Evolutionary conservation across 768 basidiomycete genomes (phyloP), one percentile per base, ranked within the genome.

Genomic region (Calocybe indica): DNA sequence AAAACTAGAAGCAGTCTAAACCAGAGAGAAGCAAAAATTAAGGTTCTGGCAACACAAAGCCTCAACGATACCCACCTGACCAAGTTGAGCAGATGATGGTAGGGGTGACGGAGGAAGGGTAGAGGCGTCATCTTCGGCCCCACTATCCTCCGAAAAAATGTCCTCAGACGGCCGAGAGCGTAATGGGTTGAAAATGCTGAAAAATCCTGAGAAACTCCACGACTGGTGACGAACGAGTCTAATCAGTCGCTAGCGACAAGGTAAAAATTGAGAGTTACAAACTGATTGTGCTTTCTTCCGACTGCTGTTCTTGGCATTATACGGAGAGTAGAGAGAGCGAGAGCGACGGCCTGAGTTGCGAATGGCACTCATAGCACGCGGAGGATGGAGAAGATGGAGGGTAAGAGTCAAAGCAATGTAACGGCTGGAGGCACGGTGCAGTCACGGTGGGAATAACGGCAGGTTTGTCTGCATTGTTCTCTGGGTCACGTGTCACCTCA

Each of bases 331-430:
- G 22, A 22, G 22, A 22, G 22, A 22, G 22, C 54, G 42, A 51
- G 63, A 69, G 57, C 62, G 73, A 50, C 69, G 73, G 55, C 57
- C 55, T 53, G 33, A 68, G 32, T 62, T 65, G 61, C 83, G 74
- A 55, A 77, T 64, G 35, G 73, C 80, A 56, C 82, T 82, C 83
- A 85, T 85, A 37, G 56, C 56, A 6, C n/a, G 42, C 13, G 28
- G 13, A 34, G 42, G 52, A 58, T 35, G 39, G 47, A 46, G 13
- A 29, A 47, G 29, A 43, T 50, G 45, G 35, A n/a, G 40, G 37
- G 40, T 12, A 32, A 40, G 45, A 47, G 32, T 35, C 50, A 52
- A 29, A 40, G 47, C 9, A 37, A 42, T 29, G 22, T 33, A n/a
- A 30, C 33, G 38, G 11, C 22, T 36, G 29, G 42, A 43, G 52